Percentiles rank a stretch among this genome's conserved stretches.
Conservation (phyloP, 2,329 filamentous ascomycete genomes). For the Botrytis porri region DNA sequence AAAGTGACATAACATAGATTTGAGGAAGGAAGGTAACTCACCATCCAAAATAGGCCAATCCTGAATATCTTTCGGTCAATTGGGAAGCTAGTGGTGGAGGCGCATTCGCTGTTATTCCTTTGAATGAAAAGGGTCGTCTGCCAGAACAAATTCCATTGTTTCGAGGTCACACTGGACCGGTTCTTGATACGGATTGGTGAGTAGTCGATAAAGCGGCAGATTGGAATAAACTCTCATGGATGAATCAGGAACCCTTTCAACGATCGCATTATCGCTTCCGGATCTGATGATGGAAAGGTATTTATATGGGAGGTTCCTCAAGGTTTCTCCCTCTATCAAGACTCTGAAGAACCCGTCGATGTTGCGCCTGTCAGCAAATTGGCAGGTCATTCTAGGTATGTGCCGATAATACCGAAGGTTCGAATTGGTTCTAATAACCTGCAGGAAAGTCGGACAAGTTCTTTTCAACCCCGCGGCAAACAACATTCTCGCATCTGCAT, state of each 20-base stretch:
- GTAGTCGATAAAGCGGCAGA: conserved; percentile 29
- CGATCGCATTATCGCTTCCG: conserved; percentile 87
- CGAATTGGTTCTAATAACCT: conserved; percentile 30
- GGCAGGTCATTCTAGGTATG: conserved; percentile 79
- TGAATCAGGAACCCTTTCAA: conserved; percentile 84
- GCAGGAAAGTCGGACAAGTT: conserved; percentile 94
- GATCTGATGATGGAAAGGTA: conserved; percentile 94
- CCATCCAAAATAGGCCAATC: conserved; percentile 68
- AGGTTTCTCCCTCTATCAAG: conserved; percentile 78
- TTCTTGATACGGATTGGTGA: conserved; percentile 96
- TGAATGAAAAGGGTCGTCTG: conserved; percentile 83
- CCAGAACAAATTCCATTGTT: conserved; percentile 94
- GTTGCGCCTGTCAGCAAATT: conserved; percentile 79
- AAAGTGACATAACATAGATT: not conserved
- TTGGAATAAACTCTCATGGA: conserved; percentile 16
- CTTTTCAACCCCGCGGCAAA: conserved; percentile 96
- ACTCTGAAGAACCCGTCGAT: conserved; percentile 79
- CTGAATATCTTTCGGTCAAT: conserved; percentile 94
- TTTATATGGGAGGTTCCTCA: conserved; percentile 95
- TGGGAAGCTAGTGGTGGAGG: conserved; percentile 96
- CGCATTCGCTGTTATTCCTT: conserved; percentile 92
- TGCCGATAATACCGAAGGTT: conserved; percentile 12
- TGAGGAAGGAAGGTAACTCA: conserved; percentile 25
- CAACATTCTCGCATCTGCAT: conserved; percentile 91
- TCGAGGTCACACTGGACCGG: conserved; percentile 90